Evolutionary conservation across 805 yeast species (phyloP), one percentile per base, ranked within the genome.

Genomic region (Cyberlindnera meyerae): DNA sequence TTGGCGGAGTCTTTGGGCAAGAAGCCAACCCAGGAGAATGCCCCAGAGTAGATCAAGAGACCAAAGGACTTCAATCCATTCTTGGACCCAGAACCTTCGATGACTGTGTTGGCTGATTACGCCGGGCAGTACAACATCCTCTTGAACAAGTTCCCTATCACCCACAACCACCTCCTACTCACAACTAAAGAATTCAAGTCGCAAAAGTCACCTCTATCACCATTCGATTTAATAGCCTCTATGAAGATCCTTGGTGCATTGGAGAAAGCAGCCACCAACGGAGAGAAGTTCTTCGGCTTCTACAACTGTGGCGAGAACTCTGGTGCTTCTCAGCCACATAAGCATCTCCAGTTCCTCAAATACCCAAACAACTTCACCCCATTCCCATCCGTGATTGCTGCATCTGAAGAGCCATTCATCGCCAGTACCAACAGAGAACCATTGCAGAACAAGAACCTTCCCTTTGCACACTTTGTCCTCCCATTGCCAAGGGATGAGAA

Each of bases 301-400:
- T 90, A 77, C 70, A 90, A 90, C 60, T 79, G 86, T 54, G 98
- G 98, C 7, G 77, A 79, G 14, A 71, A 77, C 48, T 77, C 94
- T 44, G 98, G 97, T 2, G 95, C 96, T n/a, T 87, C 96, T 0
- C 93, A 88, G 53, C 81, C 84, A 32, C 98, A 90, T 63, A 87
- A 85, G 56, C 98, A 90, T 61, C 61, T 93, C 44, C 98, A 93
- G 61, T 79, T 89, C 60, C 66, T 90, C 71, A 68, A 77, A 29
- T 64, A 84, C 29, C 94, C 96, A 2, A 56, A 62, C 7, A 62
- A 67, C 16, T 79, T 77, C 55, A 60, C 58, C 1, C 73, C 83
- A 6, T 77, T 73, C 54, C 82, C 85, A 34, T 79, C 76, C 31
- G 43, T 52, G 11, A 51, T 71, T n/a, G 64, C 71, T 13, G 60